A percentile compares a stretch with the other conserved stretches of the same genome.
phyloP scores from a whole-genome alignment of 2,329 filamentous ascomycete species.

The Epichloe gansuensis region DNA sequence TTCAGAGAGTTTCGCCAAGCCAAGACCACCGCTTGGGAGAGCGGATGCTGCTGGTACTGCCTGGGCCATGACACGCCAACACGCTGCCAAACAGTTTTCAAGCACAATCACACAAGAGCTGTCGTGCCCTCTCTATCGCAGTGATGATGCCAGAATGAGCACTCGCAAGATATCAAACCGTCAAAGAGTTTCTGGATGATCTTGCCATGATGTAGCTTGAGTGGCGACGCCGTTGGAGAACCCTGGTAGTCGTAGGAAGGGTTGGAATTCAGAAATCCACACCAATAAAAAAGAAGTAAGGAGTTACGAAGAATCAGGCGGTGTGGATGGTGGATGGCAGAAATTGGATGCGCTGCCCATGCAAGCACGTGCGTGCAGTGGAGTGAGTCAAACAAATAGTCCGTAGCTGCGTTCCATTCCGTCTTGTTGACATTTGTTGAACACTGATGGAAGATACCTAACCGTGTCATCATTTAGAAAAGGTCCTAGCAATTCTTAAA shows the following conservation, averaged over 20 bases:
- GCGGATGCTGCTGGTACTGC: not conserved
- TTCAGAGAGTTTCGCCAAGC: constrained; percentile 19
- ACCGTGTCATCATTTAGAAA: not conserved
- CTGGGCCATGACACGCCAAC: constrained; percentile 1
- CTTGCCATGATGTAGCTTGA: not conserved
- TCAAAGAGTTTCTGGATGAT: not conserved
- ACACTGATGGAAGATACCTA: not conserved
- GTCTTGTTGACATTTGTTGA: not conserved
- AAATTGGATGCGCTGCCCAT: not conserved
- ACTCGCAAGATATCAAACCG: not conserved
- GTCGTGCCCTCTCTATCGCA: not conserved
- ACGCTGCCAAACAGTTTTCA: not conserved
- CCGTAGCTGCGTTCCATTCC: too few relatives aligned
- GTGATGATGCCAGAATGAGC: not conserved
- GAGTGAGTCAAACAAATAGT: not conserved
- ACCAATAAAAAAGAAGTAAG: not conserved
- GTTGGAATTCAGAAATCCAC: not conserved
- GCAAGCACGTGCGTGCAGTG: not conserved
- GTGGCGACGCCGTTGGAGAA: not conserved
- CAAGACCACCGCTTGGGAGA: not conserved
- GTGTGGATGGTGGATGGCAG: constrained; percentile 18
- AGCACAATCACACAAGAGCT: not conserved
- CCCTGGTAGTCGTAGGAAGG: not conserved
- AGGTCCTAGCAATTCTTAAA: not conserved
- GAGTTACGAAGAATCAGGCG: constrained; percentile 16